A percentile compares a stretch with the other conserved stretches of the same genome.
phyloP scores from a whole-genome alignment of 73 alveolate genomes.

The Vitrella brassicaformis region DNA sequence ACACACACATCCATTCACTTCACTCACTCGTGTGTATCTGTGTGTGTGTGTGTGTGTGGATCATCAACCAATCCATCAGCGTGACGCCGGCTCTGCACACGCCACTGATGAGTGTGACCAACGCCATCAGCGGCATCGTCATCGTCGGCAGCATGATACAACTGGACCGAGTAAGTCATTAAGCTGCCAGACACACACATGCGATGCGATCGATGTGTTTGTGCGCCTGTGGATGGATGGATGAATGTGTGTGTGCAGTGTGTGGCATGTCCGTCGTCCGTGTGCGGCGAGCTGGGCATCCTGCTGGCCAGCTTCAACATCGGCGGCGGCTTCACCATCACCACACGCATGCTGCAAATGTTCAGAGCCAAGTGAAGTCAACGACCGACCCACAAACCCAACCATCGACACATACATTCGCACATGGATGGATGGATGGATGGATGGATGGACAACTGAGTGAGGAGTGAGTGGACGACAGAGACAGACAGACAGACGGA shows the following conservation, averaged over 20 bases:
- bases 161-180: neutral
- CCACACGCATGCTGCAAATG: conserved; percentile 21
- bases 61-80: neutral
- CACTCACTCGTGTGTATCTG: neutral
- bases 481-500: too few relatives aligned
- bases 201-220: too few relatives aligned
- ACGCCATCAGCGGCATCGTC: conserved; percentile 57
- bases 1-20: too few relatives aligned
- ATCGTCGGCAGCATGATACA: conserved; percentile 27
- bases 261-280: too few relatives aligned
- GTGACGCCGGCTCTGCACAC: conserved; percentile 61
- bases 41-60: neutral
- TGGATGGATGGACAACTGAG: too few relatives aligned
- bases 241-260: too few relatives aligned
- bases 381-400: too few relatives aligned
- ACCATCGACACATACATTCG: too few relatives aligned
- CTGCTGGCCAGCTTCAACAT: conserved; percentile 20
- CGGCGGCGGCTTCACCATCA: conserved; percentile 16
- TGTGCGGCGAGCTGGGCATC: neutral
- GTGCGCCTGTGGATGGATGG: too few relatives aligned
- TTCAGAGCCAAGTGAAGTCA: conserved; percentile 19
- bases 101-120: conserved; percentile 59
- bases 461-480: too few relatives aligned
- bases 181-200: too few relatives aligned
- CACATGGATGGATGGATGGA: too few relatives aligned